phyloP scores from a whole-genome alignment of 345 rosid species.

The Arabidopsis arenosa region DNA sequence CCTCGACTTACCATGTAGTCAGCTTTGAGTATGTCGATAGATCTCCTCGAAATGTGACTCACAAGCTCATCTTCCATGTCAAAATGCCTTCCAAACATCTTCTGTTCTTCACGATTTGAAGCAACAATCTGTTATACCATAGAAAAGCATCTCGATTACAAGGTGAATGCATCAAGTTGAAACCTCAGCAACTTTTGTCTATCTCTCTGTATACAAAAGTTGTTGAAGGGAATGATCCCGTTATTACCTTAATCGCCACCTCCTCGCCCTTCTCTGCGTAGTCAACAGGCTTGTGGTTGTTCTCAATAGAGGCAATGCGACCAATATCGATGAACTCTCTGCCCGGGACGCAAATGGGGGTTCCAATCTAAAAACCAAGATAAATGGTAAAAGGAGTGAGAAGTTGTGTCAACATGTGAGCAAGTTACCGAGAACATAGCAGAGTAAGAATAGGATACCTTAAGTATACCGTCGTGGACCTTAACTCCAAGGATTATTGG shows the following conservation, averaged over 20 bases:
- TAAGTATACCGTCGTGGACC: slow-evolving; percentile 71
- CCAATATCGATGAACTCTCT: slow-evolving; percentile 85
- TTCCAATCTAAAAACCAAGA: slow-evolving; percentile 63
- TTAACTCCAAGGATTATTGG: slow-evolving; percentile 91
- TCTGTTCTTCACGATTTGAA: slow-evolving; percentile 77
- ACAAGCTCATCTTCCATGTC: slow-evolving; percentile 85
- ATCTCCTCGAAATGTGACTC: slow-evolving; percentile 78
- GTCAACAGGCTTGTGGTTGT: slow-evolving; percentile 75
- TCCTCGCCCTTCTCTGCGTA: slow-evolving; percentile 73
- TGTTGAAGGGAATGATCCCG: slow-evolving; percentile 12
- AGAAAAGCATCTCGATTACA: too few relatives aligned
- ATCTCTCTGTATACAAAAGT: neutral
- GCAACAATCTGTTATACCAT: slow-evolving; percentile 64
- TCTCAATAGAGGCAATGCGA: slow-evolving; percentile 81
- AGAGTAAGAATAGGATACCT: slow-evolving; percentile 51
- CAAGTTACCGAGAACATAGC: neutral
- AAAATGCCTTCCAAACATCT: slow-evolving; percentile 87
- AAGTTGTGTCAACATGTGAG: neutral
- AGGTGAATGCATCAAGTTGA: neutral
- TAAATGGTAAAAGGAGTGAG: slow-evolving; percentile 7
- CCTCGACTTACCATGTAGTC: slow-evolving; percentile 67
- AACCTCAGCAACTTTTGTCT: slow-evolving; percentile 8
- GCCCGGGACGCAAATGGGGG: slow-evolving; percentile 85
- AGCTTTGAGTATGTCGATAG: slow-evolving; percentile 78
- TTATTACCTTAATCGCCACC: slow-evolving; percentile 84